Conservation (phyloP, 2,329 filamentous ascomycete genomes). For the Botryosphaeria dothidea region DNA sequence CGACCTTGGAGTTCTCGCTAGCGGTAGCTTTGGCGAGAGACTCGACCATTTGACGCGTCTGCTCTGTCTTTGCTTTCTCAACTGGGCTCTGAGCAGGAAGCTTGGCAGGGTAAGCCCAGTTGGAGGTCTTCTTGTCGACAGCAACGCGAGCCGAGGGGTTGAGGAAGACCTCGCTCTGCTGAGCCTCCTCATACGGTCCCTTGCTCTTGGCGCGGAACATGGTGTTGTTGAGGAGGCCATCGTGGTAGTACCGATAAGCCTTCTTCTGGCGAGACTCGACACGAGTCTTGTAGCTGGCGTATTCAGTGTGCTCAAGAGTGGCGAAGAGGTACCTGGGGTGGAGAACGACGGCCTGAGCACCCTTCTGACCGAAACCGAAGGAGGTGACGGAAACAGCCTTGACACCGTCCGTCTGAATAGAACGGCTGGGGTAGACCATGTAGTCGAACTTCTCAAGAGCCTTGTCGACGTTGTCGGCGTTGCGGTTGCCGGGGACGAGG, state of each 20-base stretch:
- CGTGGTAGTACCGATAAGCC: slow-evolving; percentile 98
- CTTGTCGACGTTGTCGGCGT: slow-evolving; percentile 95
- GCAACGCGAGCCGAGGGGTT: slow-evolving; percentile 89
- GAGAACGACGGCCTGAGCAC: slow-evolving; percentile 93
- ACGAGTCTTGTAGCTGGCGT: slow-evolving; percentile 79
- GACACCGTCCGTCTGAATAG: slow-evolving; percentile 95
- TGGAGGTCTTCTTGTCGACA: slow-evolving; percentile 81
- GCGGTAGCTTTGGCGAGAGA: slow-evolving; percentile 68
- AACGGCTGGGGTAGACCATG: slow-evolving; percentile 93
- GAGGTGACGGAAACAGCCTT: slow-evolving; percentile 99
- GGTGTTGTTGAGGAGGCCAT: slow-evolving; percentile 95
- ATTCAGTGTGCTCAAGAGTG: slow-evolving; percentile 84
- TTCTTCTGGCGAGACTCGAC: slow-evolving; percentile 95
- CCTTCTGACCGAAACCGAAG: slow-evolving; percentile 99
- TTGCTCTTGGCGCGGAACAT: slow-evolving; percentile 95
- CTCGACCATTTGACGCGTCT: slow-evolving; percentile 75
- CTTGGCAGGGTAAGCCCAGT: slow-evolving; percentile 67
- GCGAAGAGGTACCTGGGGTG: slow-evolving; percentile 96
- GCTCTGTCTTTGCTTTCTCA: slow-evolving; percentile 59
- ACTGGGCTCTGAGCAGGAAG: slow-evolving; percentile 60
- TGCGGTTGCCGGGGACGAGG: slow-evolving; percentile 91
- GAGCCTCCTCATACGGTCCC: slow-evolving; percentile 84
- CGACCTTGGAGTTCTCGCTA: slow-evolving; percentile 69
- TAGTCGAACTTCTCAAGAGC: slow-evolving; percentile 97
- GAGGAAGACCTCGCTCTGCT: slow-evolving; percentile 84